Base-by-base conservation (phyloP, 805 yeast genomes). In the Zygotorulaspora florentina region DNA sequence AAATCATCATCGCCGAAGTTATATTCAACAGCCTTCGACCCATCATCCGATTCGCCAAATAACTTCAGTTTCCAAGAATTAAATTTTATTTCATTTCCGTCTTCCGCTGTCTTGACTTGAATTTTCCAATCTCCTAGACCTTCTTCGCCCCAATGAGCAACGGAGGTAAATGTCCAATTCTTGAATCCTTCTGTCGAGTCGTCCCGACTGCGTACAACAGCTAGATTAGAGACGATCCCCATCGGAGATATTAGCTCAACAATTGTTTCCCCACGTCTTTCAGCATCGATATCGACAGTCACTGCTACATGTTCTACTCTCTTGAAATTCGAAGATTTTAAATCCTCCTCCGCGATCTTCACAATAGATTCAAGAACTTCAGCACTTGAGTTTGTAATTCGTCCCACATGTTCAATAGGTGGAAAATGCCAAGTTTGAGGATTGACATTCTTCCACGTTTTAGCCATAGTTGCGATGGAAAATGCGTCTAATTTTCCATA, bases 131-230 rank as follows among this genome's bases (percentile, higher is more conserved):
- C 79, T 9, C 99, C 99, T 20, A 66, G 66, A 2, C 90, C 91
- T 55, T 84, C 90, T 64, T 91, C 97, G 33, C 96, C 96, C 97
- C 98, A 93, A 64, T 93, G 98, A 1, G 96, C 97, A n/a, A 93
- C 98, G 9, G 91, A 78, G 87, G 90, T 87, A 61, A 93, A 93
- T 1, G 87, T 85, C 99, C 99, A 93, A 54, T 85, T 73, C 4
- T 62, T 56, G 53, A 87, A 85, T 0, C 96, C 96, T 1, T 62
- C 70, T 1, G 55, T 51, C 5, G 80, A 72, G 8, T 46, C 52
- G 64, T 93, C 99, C 15, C 66, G 54, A 6, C 67, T 67, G 55
- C 99, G 76, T 15, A 73, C 72, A 18, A 81, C 76, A 0, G 93
- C 96, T 49, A 93, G 72, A 37, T 80, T 77, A 15, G 96, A 87